phyloP scores from a whole-genome alignment of 352 stramenopile genomes.

The Aphanomyces invadans region DNA sequence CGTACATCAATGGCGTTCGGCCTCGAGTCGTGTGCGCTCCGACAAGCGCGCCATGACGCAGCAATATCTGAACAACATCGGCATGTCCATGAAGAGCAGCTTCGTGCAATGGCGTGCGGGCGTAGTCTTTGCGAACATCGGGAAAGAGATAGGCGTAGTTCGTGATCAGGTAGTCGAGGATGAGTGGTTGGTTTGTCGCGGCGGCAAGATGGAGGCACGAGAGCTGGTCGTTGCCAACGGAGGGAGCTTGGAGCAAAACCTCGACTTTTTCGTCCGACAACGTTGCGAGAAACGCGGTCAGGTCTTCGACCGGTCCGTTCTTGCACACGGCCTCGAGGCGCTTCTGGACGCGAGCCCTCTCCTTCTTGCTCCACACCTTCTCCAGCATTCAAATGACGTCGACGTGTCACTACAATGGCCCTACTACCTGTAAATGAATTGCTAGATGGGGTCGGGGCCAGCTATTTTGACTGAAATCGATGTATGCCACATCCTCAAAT shows the following conservation, averaged over 20 bases:
- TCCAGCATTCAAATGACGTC: not conserved
- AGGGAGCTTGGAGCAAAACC: slow-evolving; percentile 1
- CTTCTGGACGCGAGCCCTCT: slow-evolving; percentile 20
- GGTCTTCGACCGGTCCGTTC: not conserved
- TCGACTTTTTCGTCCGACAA: not conserved
- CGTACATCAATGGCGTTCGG: slow-evolving; percentile 70
- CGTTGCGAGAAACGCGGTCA: not conserved
- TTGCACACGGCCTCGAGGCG: slow-evolving; percentile 13
- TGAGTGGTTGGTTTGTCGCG: not conserved
- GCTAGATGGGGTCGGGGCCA: too few species aligned
- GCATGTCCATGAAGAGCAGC: slow-evolving; percentile 57
- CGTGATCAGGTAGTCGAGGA: slow-evolving; percentile 16
- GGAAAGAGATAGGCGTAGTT: slow-evolving; percentile 10
- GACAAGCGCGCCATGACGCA: slow-evolving; percentile 53
- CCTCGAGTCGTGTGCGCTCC: slow-evolving; percentile 71
- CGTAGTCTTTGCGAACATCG: slow-evolving; percentile 55
- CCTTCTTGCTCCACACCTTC: slow-evolving; percentile 19
- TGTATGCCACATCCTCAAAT: too few species aligned
- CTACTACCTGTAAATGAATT: too few species aligned
- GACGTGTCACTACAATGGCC: not conserved
- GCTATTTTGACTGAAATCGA: too few species aligned
- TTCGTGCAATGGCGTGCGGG: slow-evolving; percentile 64
- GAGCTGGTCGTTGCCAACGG: slow-evolving; percentile 10
- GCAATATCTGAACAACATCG: slow-evolving; percentile 39
- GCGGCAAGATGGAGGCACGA: slow-evolving; percentile 18